Base-by-base conservation (phyloP, 2,329 filamentous ascomycete species). In the Lachnellula cervina region DNA sequence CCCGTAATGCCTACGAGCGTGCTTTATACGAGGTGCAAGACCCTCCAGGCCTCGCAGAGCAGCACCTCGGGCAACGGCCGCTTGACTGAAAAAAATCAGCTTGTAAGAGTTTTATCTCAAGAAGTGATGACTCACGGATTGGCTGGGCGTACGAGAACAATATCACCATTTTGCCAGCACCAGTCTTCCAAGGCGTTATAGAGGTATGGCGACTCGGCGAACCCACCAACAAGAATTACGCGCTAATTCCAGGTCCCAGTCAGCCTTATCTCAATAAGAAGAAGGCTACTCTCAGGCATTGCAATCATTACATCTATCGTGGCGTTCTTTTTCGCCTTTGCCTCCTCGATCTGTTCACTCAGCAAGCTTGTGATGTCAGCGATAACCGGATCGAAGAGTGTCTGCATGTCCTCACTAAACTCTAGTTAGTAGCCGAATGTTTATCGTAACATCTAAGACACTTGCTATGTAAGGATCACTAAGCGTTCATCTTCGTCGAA, bases 301-400 rank as follows among this genome's bases (percentile, higher is more conserved):
- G 21, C 21, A 21, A 21, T 21, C 21, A 21, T 21, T 60, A 64
- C 62, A 49, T 66, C 49, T 21, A 66, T 62, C 2, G 9, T 53
- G 2, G 55, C 46, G 19, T 52, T 49, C 23, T 53, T 49, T 2
- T 51, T 46, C 14, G 28, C 28, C 5, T 49, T 59, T 44, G 53
- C 60, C 28, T 52, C 54, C 4, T 57, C 37, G 3, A 64, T 59
- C 58, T 64, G 64, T 17, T 64, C 46, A 11, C 28, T 13, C 2
- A 66, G 34, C 32, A 66, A 54, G 21, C 16, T 57, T 25, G 28
- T 59, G 13, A 66, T 61, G 16, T 63, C 47, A 2, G 28, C 3
- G 5, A 65, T 32, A 21, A 65, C 64, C 2, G 64, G 64, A 51
- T 65, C 63, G n/a, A 66, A 65, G 23, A 66, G 54, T 4, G 2